A percentile compares a stretch with the other conserved stretches of the same genome.
phyloP scores from a whole-genome alignment of 129 eudicot genomes.

The Flaveria bidentis region DNA sequence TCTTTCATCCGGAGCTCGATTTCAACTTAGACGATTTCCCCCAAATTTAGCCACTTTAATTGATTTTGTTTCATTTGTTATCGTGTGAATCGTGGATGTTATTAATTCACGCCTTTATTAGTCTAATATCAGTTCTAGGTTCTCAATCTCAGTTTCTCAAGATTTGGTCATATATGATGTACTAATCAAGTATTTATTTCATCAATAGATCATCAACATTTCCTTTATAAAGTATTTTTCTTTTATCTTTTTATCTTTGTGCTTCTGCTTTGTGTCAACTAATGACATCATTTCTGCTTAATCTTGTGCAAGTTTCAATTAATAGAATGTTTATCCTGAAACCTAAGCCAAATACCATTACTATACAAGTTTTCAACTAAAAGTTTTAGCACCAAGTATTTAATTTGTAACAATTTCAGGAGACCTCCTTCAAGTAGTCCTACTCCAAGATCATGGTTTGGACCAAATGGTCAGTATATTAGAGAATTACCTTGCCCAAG shows the following conservation, averaged over 20 bases:
- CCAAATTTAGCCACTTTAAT: not conserved
- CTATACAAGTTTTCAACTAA: not conserved
- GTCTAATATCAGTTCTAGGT: not conserved
- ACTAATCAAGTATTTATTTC: not conserved
- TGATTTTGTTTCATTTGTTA: not conserved
- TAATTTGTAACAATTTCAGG: conserved; percentile 38
- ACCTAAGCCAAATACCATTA: not conserved
- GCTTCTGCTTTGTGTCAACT: not conserved
- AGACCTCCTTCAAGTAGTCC: conserved; percentile 52
- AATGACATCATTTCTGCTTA: not conserved
- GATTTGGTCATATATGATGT: not conserved
- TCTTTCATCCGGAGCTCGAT: not conserved
- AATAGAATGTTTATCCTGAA: not conserved
- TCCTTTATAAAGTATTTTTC: not conserved
- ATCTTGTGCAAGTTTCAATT: not conserved
- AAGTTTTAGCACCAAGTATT: conserved; percentile 12
- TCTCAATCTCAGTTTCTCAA: too few species aligned
- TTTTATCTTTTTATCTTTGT: not conserved
- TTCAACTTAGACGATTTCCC: not conserved
- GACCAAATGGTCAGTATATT: conserved; percentile 96
- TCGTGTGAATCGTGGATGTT: not conserved
- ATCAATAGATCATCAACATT: not conserved
- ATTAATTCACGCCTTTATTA: not conserved
- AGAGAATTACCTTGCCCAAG: conserved; percentile 98
- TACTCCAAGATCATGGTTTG: conserved; percentile 92